A percentile compares a stretch with the other conserved stretches of the same genome.
Conservation (phyloP, 129 eudicot genomes). For the Centrapalus pauciflorus region DNA sequence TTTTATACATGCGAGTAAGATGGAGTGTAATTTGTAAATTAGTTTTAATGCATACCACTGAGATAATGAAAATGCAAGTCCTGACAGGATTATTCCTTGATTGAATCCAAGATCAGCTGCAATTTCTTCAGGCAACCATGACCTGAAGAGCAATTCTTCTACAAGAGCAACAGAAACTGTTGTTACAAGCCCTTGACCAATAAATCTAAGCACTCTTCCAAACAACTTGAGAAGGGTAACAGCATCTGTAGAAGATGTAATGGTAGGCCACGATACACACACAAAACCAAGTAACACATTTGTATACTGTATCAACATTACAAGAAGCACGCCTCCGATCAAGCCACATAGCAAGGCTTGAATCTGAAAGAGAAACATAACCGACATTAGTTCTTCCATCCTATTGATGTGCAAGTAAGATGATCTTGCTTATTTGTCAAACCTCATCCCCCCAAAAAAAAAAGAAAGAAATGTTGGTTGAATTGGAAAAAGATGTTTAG, state of each 20-base stretch:
- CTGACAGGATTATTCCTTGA: constrained; percentile 69
- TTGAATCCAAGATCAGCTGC: constrained; percentile 69
- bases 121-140: constrained; percentile 86
- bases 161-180: constrained; percentile 56
- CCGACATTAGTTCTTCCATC: constrained; percentile 12
- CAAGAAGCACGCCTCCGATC: constrained; percentile 67
- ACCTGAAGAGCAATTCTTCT: constrained; percentile 81
- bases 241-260: constrained; percentile 37
- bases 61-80: constrained; percentile 62
- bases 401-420: not conserved
- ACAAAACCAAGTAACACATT: constrained; percentile 58
- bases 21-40: not conserved
- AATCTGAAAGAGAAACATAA: constrained; percentile 41
- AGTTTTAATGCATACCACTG: constrained; percentile 46
- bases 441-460: too few species aligned
- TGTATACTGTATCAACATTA: constrained; percentile 44
- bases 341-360: constrained; percentile 46
- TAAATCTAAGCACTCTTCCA: constrained; percentile 34
- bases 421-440: not conserved
- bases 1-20: not conserved
- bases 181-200: constrained; percentile 55
- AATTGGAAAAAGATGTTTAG: not conserved
- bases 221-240: constrained; percentile 35
- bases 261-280: constrained; percentile 45
- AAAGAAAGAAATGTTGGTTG: not conserved